phyloP scores from a whole-genome alignment of 495 filamentous ascomycete genomes.

The Patellaria atrata region DNA sequence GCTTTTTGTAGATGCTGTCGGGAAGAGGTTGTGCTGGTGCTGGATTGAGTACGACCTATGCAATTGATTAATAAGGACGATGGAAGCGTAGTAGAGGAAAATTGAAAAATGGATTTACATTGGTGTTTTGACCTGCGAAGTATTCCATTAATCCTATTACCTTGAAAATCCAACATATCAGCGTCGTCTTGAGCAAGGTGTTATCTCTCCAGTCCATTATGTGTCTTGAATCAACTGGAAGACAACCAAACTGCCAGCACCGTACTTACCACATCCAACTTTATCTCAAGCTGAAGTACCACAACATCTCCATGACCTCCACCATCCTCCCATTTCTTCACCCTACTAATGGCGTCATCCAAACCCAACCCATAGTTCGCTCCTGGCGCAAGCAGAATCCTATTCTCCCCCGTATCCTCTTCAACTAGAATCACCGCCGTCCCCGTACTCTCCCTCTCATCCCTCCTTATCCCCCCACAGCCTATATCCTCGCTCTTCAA shows the following conservation, averaged over 20 bases:
- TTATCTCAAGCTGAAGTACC: constrained; percentile 81
- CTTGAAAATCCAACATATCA: too few relatives aligned
- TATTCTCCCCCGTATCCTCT: constrained; percentile 65
- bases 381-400: constrained; percentile 67
- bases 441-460: constrained; percentile 49
- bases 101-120: too few relatives aligned
- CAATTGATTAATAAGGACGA: too few relatives aligned
- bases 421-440: constrained; percentile 78
- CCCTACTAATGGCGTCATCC: constrained; percentile 40
- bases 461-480: constrained; percentile 35
- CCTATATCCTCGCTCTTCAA: constrained; percentile 46
- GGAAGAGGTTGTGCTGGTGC: constrained; percentile 53
- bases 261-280: constrained; percentile 44
- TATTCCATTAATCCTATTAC: too few relatives aligned
- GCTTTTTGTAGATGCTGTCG: constrained; percentile 44
- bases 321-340: too few relatives aligned
- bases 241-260: background rate
- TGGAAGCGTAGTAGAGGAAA: too few relatives aligned
- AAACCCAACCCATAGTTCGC: constrained; percentile 44
- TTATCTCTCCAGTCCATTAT: background rate
- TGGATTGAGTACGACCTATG: constrained; percentile 69
- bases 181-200: too few relatives aligned
- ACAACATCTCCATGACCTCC: constrained; percentile 9
- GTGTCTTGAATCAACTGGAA: background rate
- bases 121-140: too few relatives aligned